phyloP scores from a whole-genome alignment of 306 rosid species.

The Astragalus glycyphyllos region DNA sequence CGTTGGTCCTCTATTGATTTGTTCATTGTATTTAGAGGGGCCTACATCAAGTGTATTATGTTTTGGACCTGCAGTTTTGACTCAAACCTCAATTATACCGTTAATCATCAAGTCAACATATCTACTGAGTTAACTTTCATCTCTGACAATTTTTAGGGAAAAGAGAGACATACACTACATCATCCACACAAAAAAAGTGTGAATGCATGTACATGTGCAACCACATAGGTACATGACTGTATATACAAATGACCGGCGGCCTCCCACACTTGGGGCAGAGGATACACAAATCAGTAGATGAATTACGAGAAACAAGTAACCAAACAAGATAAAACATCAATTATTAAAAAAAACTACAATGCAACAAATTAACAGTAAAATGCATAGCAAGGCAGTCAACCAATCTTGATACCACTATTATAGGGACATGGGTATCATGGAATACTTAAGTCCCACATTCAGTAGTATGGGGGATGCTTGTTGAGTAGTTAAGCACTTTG shows the following conservation, averaged over 20 bases:
- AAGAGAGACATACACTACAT: constrained; percentile 42
- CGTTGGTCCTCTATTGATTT: constrained; percentile 54
- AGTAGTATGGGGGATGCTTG: too few species aligned
- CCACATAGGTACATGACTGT: constrained; percentile 16
- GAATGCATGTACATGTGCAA: constrained; percentile 21
- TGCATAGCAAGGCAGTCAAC: constrained; percentile 9
- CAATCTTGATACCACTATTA: background rate
- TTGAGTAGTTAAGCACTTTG: too few species aligned
- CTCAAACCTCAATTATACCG: constrained; percentile 50
- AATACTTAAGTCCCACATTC: too few species aligned
- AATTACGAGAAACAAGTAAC: constrained; percentile 18
- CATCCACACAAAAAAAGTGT: constrained; percentile 22
- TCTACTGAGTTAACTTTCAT: constrained; percentile 50
- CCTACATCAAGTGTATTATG: constrained; percentile 52
- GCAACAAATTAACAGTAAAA: background rate
- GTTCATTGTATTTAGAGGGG: constrained; percentile 59
- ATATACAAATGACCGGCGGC: background rate
- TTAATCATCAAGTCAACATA: constrained; percentile 51
- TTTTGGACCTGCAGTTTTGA: constrained; percentile 54
- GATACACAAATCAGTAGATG: background rate
- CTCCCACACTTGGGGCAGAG: constrained; percentile 4
- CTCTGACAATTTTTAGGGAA: constrained; percentile 43
- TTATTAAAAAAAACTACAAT: background rate
- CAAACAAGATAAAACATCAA: constrained; percentile 12
- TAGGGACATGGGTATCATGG: too few species aligned